Evolutionary conservation across 2,329 filamentous ascomycete species (phyloP).

Genomic region (Furcasterigmium sp.): DNA sequence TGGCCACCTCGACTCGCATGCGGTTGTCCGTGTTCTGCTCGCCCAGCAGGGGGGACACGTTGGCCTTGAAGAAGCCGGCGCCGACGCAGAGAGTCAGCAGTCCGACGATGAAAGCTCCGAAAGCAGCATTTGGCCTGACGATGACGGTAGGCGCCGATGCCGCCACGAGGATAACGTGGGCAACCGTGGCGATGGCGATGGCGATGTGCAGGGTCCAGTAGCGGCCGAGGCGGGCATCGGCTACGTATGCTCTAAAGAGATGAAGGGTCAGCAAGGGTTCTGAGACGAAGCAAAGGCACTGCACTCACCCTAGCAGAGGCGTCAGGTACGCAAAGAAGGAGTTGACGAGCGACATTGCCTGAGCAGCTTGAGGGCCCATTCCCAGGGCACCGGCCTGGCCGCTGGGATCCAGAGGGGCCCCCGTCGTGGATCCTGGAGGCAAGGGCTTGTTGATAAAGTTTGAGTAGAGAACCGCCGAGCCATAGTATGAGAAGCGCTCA

Average conservation of each 20-base stretch:
- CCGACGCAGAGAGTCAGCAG: constrained; percentile 51
- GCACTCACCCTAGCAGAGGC: too few species aligned
- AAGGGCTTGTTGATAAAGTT: constrained; percentile 57
- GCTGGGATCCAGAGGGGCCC: constrained; percentile 28
- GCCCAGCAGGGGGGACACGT: constrained; percentile 67
- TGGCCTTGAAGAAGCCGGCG: constrained; percentile 77
- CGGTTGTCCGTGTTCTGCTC: constrained; percentile 61
- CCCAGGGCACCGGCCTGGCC: constrained; percentile 47
- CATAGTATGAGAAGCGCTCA: constrained; percentile 76
- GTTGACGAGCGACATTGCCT: constrained; percentile 47
- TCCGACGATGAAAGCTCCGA: constrained; percentile 67
- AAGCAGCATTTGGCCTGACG: constrained; percentile 43
- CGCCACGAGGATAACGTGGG: constrained; percentile 61
- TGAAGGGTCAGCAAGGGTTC: too few species aligned
- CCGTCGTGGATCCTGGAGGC: constrained; percentile 48
- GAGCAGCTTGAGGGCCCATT: constrained; percentile 51
- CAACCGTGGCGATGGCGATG: constrained; percentile 58
- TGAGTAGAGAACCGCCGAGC: constrained; percentile 62
- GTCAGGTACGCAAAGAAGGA: constrained; percentile 58
- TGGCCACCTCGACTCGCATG: constrained; percentile 50
- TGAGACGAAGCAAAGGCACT: too few species aligned
- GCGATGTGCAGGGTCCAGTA: constrained; percentile 69
- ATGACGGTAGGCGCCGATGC: constrained; percentile 62
- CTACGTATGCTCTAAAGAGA: constrained; percentile 52
- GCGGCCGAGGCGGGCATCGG: constrained; percentile 67